phyloP scores from a whole-genome alignment of 805 yeast species.

The Metschnikowia picachoensis region DNA sequence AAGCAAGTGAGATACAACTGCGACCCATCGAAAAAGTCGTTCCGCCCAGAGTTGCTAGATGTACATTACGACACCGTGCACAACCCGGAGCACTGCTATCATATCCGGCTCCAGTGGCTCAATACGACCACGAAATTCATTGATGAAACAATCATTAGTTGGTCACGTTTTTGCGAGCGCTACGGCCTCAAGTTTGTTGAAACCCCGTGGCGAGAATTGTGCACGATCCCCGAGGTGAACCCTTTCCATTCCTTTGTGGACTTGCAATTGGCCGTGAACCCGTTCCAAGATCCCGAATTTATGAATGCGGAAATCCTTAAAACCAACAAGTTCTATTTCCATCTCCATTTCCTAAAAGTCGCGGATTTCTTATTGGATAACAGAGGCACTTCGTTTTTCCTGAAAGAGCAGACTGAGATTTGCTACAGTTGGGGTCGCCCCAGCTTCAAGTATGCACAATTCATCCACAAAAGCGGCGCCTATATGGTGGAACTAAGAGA shows the following conservation, averaged over 20 bases:
- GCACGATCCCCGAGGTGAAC: conserved; percentile 67
- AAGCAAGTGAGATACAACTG: conserved; percentile 65
- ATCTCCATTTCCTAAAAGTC: conserved; percentile 62
- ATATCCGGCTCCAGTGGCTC: conserved; percentile 87
- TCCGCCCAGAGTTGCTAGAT: conserved; percentile 70
- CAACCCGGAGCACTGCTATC: conserved; percentile 93
- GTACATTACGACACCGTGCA: conserved; percentile 91
- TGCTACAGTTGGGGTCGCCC: conserved; percentile 91
- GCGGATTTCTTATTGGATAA: conserved; percentile 81
- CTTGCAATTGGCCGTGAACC: conserved; percentile 61
- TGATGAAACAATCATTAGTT: conserved; percentile 70
- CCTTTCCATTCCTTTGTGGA: conserved; percentile 88
- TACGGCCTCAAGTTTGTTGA: conserved; percentile 79
- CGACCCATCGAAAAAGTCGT: conserved; percentile 69
- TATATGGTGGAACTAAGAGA: conserved; percentile 84
- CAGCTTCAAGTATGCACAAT: conserved; percentile 77
- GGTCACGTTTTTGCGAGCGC: conserved; percentile 81
- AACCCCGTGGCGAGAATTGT: conserved; percentile 85
- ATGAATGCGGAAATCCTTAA: conserved; percentile 35
- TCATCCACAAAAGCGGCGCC: conserved; percentile 83
- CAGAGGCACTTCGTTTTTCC: conserved; percentile 63
- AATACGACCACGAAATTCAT: conserved; percentile 73
- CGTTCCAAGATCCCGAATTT: conserved; percentile 63
- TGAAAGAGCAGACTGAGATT: conserved; percentile 56
- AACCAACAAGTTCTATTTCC: conserved; percentile 68